Base-by-base conservation (phyloP, 257 asterid species). In the Craterostigma plantagineum region DNA sequence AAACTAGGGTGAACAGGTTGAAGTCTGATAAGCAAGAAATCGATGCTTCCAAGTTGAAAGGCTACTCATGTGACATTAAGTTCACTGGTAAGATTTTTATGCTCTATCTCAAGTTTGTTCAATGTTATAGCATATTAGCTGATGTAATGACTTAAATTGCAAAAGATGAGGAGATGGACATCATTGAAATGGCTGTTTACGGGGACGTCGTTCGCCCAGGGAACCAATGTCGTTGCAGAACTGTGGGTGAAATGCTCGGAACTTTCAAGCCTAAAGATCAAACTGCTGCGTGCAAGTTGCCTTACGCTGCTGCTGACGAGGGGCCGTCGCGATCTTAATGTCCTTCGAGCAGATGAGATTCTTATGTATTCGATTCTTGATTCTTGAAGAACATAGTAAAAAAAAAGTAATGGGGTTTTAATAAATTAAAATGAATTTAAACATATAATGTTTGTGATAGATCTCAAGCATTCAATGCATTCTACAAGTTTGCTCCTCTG, bases 131-230 rank as follows among this genome's bases (percentile, higher is more conserved):
- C n/a, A n/a, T n/a, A n/a, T n/a, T n/a, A n/a, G n/a, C n/a, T n/a
- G n/a, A n/a, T n/a, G 17, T 12, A 11, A 16, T 18, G n/a, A 13
- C 30, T 7, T 49, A 14, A 35, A 37, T 3, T 23, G 33, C 49
- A 62, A 55, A n/a, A 85, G 94, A 73, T 54, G 77, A 60, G 66
- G 96, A 81, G 69, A 91, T 86, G 4, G 95, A 84, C 52, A 35
- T 77, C 35, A 65, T 81, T 13, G 96, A 84, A 69, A 84, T 84
- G 96, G 93, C 93, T 9, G 93, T 84, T 15, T 84, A 84, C 33
- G 92, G 96, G 17, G 96, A 84, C 18, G 90, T 79, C n/a, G 42
- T 74, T n/a, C 72, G 96, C 52, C 96, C 96, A 11, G 93, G 92
- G 63, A 76, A 84, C 11, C 79, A 78, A 48, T 86, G 96, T 14